phyloP scores from a whole-genome alignment of 352 stramenopile genomes.

The Phytophthora pisi region DNA sequence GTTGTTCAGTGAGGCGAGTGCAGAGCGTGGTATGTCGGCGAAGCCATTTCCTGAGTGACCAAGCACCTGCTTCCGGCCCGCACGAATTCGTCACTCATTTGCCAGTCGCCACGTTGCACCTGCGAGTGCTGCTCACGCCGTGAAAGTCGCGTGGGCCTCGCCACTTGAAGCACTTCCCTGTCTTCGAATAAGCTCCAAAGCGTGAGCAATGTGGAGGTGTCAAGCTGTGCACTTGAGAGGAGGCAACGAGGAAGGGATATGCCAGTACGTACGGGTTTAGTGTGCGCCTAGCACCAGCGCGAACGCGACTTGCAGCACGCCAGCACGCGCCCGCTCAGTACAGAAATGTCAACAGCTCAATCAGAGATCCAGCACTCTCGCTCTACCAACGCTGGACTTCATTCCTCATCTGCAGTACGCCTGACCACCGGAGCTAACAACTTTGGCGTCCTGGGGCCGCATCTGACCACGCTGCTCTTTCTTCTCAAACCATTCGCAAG shows the following conservation, averaged over 20 bases:
- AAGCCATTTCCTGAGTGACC: conserved; percentile 1
- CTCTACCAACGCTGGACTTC: conserved; percentile 3
- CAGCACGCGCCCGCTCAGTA: conserved; percentile 1
- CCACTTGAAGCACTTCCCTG: not conserved
- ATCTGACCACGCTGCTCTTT: conserved; percentile 15
- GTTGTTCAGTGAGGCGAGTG: conserved; percentile 1
- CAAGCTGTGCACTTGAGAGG: not conserved
- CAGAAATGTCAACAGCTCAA: conserved; percentile 24
- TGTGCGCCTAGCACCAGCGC: conserved; percentile 6
- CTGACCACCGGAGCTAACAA: conserved; percentile 1
- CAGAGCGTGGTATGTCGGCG: not conserved
- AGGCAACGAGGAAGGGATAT: not conserved
- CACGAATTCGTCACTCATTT: not conserved
- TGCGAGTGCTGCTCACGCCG: not conserved
- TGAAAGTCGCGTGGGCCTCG: not conserved
- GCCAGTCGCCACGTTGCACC: not conserved
- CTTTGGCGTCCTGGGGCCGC: conserved; percentile 7
- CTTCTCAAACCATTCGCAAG: not conserved
- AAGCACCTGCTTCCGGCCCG: not conserved
- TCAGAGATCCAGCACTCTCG: conserved; percentile 2
- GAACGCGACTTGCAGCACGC: conserved; percentile 5
- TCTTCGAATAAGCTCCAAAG: not conserved
- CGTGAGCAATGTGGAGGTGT: not conserved
- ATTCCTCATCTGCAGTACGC: not conserved
- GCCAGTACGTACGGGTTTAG: not conserved